Conservation (phyloP, 306 rosid species). For the Castanospermum australe region DNA sequence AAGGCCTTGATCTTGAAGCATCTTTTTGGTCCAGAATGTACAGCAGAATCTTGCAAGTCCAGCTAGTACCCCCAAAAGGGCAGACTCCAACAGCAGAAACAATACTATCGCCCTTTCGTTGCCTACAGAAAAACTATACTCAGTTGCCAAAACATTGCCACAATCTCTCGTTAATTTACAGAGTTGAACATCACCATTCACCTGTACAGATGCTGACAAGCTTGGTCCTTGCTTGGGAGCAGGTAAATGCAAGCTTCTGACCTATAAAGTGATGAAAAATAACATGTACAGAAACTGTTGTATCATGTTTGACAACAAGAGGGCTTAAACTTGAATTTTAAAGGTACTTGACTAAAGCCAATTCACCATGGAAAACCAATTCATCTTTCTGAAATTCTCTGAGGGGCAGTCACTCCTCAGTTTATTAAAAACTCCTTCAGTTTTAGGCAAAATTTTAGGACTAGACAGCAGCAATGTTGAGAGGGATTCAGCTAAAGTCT, state of each 20-base stretch:
- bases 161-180: not conserved
- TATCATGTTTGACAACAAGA: not conserved
- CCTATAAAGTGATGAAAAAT: constrained; percentile 38
- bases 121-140: constrained; percentile 38
- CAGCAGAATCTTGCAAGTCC: constrained; percentile 67
- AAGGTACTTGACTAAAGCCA: not conserved
- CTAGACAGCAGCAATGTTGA: not conserved
- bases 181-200: constrained; percentile 30
- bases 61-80: constrained; percentile 42
- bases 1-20: constrained; percentile 61
- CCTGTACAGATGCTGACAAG: constrained; percentile 68
- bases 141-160: not conserved
- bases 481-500: not conserved
- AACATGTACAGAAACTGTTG: not conserved
- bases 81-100: constrained; percentile 65
- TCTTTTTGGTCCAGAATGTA: constrained; percentile 71
- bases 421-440: not conserved
- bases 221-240: constrained; percentile 68
- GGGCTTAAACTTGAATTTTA: not conserved
- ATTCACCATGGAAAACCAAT: too few species aligned
- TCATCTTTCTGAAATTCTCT: not conserved
- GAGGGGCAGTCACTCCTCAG: not conserved
- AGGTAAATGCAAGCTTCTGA: constrained; percentile 63
- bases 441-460: not conserved
- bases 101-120: constrained; percentile 55